Percentiles rank a stretch among this genome's conserved stretches.
These are phyloP conservation scores for Dictyostelium brefeldianum DNA, from an alignment of 78 protist species.

Conservation along the genomic window DNA sequence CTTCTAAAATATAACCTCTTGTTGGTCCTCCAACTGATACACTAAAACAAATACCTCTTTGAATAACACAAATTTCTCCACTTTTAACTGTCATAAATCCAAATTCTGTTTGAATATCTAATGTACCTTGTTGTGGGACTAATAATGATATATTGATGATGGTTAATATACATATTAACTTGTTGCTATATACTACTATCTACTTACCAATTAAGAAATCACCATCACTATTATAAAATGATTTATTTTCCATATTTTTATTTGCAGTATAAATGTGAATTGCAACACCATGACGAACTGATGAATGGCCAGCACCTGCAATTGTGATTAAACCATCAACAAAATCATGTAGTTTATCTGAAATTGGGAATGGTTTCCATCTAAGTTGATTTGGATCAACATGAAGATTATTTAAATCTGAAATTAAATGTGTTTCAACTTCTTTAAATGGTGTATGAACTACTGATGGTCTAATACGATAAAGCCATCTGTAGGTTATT, in stretches of 20 bases:
- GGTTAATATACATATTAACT: background rate
- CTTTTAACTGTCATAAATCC: slow-evolving; percentile 92
- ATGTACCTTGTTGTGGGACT: slow-evolving; percentile 86
- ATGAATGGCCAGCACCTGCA: slow-evolving; percentile 87
- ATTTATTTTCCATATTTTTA: slow-evolving; percentile 80
- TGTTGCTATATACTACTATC: background rate
- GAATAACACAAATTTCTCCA: slow-evolving; percentile 95
- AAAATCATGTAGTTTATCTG: slow-evolving; percentile 79
- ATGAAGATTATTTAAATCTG: background rate
- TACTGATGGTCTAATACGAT: slow-evolving; percentile 93
- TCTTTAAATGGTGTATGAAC: slow-evolving; percentile 65
- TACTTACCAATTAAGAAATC: slow-evolving; percentile 90
- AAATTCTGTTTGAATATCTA: slow-evolving; percentile 93
- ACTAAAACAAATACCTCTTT: slow-evolving; percentile 92
- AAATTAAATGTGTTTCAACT: background rate
- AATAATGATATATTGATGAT: background rate
- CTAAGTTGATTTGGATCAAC: slow-evolving; percentile 90
- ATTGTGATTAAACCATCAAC: slow-evolving; percentile 90
- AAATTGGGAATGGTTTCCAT: slow-evolving; percentile 92
- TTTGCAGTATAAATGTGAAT: slow-evolving; percentile 92
- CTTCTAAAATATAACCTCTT: slow-evolving; percentile 95
- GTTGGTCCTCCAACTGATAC: slow-evolving; percentile 84
- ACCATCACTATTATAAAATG: slow-evolving; percentile 94
- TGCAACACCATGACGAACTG: slow-evolving; percentile 89
- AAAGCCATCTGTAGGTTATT: slow-evolving; percentile 90